A percentile compares a stretch with the other conserved stretches of the same genome.
phyloP scores from a whole-genome alignment of 306 rosid species.

The Cucumis hystrix region DNA sequence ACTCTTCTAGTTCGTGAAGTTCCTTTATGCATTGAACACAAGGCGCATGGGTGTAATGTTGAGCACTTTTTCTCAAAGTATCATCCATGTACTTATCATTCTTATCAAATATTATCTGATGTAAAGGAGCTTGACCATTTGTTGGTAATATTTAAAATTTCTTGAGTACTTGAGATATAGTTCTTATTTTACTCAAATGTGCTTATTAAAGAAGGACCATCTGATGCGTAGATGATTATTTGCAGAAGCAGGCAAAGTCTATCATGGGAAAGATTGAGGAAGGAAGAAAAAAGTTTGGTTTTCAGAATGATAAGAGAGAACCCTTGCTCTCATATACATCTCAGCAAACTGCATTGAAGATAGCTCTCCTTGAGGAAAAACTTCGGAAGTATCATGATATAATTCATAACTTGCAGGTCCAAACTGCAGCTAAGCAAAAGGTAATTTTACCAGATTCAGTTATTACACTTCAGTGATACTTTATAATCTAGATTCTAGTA shows the following conservation, averaged over 20 bases:
- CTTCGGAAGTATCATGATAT: constrained; percentile 45
- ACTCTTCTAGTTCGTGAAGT: constrained; percentile 65
- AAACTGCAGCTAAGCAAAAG: constrained; percentile 46
- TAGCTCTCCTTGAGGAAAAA: constrained; percentile 49
- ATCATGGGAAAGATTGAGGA: constrained; percentile 38
- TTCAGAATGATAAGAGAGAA: constrained; percentile 19
- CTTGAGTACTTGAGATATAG: neutral
- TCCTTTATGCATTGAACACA: constrained; percentile 64
- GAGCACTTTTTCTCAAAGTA: constrained; percentile 69
- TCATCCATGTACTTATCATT: constrained; percentile 48
- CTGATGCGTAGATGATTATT: constrained; percentile 16
- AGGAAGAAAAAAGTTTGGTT: constrained; percentile 23
- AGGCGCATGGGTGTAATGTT: constrained; percentile 43
- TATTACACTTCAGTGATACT: neutral
- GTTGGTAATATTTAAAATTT: constrained; percentile 33
- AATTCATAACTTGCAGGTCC: constrained; percentile 61
- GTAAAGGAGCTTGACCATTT: constrained; percentile 42
- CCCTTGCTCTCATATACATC: constrained; percentile 30
- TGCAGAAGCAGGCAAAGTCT: constrained; percentile 54
- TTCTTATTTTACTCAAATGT: neutral
- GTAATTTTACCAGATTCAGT: constrained; percentile 16
- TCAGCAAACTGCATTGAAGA: constrained; percentile 21
- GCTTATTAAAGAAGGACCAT: constrained; percentile 2
- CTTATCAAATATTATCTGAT: constrained; percentile 47
- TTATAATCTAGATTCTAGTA: neutral